These are phyloP conservation scores for Stromatinia cepivora DNA, from an alignment of 2,329 filamentous ascomycete genomes.

Conservation along the genomic window DNA sequence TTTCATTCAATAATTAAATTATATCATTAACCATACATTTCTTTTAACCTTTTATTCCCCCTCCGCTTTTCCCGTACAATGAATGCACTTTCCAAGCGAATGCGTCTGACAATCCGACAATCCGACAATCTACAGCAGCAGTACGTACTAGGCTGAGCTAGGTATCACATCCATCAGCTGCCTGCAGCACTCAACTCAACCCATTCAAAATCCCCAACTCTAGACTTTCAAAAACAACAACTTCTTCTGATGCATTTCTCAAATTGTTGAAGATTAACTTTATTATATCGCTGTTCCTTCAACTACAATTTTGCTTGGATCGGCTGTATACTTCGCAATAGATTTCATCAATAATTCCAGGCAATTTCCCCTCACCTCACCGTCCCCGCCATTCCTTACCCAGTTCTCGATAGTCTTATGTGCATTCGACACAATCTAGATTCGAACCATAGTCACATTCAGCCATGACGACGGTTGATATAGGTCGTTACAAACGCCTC, in stretches of 20 bases:
- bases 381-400: slow-evolving; percentile 4
- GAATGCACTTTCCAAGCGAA: slow-evolving; percentile 4
- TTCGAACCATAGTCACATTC: slow-evolving; percentile 9
- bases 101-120: neutral
- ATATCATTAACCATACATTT: neutral
- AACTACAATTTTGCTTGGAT: neutral
- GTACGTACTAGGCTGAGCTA: neutral
- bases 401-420: slow-evolving; percentile 6
- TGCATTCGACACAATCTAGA: slow-evolving; percentile 8
- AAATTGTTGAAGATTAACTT: neutral
- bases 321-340: neutral
- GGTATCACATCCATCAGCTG: slow-evolving; percentile 13
- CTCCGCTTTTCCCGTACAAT: neutral
- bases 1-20: neutral
- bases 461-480: slow-evolving; percentile 64
- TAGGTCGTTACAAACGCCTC: slow-evolving; percentile 77
- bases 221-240: neutral
- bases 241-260: neutral
- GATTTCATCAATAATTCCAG: neutral
- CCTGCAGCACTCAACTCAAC: slow-evolving; percentile 11
- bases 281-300: neutral
- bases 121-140: neutral
- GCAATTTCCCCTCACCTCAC: slow-evolving; percentile 6
- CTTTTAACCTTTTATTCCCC: neutral
- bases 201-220: neutral